A percentile compares a stretch with the other conserved stretches of the same genome.
These are phyloP conservation scores for Trichoderma hamatum DNA, from an alignment of 2,329 filamentous ascomycete species.

Conservation along the genomic window DNA sequence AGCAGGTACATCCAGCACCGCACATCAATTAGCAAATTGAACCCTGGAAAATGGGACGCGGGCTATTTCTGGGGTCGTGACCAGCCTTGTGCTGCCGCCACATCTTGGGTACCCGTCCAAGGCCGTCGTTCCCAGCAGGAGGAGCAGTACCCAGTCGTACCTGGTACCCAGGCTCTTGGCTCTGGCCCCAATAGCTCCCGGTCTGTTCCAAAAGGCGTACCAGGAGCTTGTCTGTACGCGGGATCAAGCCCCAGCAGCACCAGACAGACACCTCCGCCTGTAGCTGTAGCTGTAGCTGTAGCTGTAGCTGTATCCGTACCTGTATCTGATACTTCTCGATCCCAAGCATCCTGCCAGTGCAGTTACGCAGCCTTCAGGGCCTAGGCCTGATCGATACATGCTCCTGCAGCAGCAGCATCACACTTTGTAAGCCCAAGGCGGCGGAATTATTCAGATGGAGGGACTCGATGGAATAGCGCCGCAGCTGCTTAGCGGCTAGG, in stretches of 20 bases:
- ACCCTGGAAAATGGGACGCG: not conserved
- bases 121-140: not conserved
- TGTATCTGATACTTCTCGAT: not conserved
- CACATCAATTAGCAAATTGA: not conserved
- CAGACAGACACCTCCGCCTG: not conserved
- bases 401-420: not conserved
- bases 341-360: not conserved
- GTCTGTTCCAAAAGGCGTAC: not conserved
- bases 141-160: not conserved
- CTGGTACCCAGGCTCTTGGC: not conserved
- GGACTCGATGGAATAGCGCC: not conserved
- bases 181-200: not conserved
- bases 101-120: not conserved
- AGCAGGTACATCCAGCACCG: not conserved
- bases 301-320: not conserved
- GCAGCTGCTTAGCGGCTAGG: not conserved
- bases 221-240: not conserved
- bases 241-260: not conserved
- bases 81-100: not conserved
- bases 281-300: not conserved
- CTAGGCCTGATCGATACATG: not conserved
- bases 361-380: not conserved
- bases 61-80: slow-evolving; percentile 21
- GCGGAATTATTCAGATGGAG: not conserved
- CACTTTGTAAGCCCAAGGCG: not conserved